Percentiles rank a stretch among this genome's conserved stretches.
These are phyloP conservation scores for Diplodia intermedia DNA, from an alignment of 2,329 filamentous ascomycete genomes.

Conservation along the genomic window DNA sequence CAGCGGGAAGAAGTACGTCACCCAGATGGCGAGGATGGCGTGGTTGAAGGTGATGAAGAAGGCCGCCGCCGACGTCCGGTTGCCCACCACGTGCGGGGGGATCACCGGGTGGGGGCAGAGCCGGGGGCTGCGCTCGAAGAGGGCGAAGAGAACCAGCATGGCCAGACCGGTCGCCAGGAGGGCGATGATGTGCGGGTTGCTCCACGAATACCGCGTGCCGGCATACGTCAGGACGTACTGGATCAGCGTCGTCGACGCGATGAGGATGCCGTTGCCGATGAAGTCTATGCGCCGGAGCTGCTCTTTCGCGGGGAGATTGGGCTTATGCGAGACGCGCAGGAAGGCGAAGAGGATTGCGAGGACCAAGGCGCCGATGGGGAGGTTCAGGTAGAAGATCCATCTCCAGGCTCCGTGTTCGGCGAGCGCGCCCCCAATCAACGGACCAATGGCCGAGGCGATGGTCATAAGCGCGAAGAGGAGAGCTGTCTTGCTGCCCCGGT, in stretches of 20 bases:
- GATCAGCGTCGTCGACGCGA: conserved; percentile 45
- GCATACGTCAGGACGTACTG: conserved; percentile 51
- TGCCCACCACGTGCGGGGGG: conserved; percentile 44
- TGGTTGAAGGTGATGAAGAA: conserved; percentile 42
- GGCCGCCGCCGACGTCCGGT: conserved; percentile 37
- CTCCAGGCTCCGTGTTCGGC: conserved; percentile 50
- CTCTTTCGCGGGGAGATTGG: conserved; percentile 31
- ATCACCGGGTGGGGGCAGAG: conserved; percentile 46
- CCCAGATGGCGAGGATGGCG: conserved; percentile 47
- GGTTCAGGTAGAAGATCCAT: conserved; percentile 57
- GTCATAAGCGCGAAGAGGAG: conserved; percentile 41
- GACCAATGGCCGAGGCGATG: conserved; percentile 40
- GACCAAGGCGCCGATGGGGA: conserved; percentile 46
- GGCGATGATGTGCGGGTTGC: conserved; percentile 44
- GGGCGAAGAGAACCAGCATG: conserved; percentile 41
- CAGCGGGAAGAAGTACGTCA: conserved; percentile 46
- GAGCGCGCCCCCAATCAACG: conserved; percentile 44
- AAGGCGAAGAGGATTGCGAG: conserved; percentile 43
- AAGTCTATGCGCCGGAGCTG: conserved; percentile 38
- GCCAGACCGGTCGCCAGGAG: conserved; percentile 48
- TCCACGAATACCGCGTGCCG: conserved; percentile 46
- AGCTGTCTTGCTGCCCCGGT: conserved; percentile 52
- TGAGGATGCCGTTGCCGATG: conserved; percentile 46
- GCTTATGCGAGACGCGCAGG: conserved; percentile 44
- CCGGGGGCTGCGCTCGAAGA: conserved; percentile 49